Conservation (phyloP, 306 rosid species). For the Dicorynia guianensis region DNA sequence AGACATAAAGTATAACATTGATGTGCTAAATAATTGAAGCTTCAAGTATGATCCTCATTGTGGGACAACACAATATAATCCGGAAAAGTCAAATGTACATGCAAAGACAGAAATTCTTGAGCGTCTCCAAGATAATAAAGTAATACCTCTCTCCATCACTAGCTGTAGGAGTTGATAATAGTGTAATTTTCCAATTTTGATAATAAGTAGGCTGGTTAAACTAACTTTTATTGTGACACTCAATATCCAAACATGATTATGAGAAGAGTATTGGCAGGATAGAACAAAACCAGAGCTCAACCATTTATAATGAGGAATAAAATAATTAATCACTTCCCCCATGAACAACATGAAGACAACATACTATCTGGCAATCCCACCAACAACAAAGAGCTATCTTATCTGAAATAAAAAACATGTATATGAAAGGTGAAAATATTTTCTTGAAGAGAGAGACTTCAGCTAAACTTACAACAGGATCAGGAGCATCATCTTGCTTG, state of each 20-base stretch:
- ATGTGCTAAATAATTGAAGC: constrained; percentile 3
- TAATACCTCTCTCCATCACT: background rate
- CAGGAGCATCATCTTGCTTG: constrained; percentile 99
- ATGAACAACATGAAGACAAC: constrained; percentile 44
- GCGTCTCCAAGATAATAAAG: background rate
- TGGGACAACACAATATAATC: constrained; percentile 39
- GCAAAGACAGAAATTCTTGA: background rate
- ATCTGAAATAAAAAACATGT: constrained; percentile 21
- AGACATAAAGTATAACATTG: constrained; percentile 4
- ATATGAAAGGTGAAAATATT: constrained; percentile 29
- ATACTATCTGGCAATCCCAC: constrained; percentile 39
- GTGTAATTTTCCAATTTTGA: no score
- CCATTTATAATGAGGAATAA: constrained; percentile 49
- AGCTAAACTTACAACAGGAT: constrained; percentile 80
- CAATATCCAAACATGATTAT: constrained; percentile 31
- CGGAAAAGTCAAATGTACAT: constrained; percentile 26
- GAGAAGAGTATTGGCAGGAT: constrained; percentile 27
- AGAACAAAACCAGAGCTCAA: constrained; percentile 36
- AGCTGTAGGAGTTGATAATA: constrained; percentile 5
- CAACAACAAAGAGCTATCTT: constrained; percentile 15
- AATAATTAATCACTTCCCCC: constrained; percentile 27
- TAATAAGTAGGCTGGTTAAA: constrained; percentile 17
- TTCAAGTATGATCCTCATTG: constrained; percentile 14
- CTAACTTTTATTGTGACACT: constrained; percentile 38
- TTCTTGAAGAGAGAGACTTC: constrained; percentile 22